phyloP scores from a whole-genome alignment of 2,329 filamentous ascomycete genomes.

The Rasamsonia emersonii region DNA sequence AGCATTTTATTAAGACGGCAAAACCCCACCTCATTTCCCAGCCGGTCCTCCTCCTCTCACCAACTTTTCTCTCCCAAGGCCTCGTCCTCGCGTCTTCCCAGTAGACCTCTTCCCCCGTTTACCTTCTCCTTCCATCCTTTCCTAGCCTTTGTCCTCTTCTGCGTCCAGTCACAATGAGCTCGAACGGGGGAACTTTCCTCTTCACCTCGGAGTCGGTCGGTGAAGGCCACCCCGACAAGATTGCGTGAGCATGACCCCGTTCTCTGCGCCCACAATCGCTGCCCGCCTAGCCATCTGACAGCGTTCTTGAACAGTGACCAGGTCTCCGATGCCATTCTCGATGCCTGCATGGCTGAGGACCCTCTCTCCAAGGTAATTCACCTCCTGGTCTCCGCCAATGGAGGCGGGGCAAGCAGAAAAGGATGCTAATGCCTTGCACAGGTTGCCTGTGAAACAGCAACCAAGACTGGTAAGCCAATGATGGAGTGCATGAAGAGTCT shows the following conservation, averaged over 20 bases:
- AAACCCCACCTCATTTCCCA: too few relatives aligned
- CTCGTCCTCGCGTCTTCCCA: constrained; percentile 15
- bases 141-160: constrained; percentile 10
- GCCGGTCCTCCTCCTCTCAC: constrained; percentile 12
- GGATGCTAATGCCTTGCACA: constrained; percentile 13
- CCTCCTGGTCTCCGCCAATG: constrained; percentile 6
- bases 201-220: constrained; percentile 88
- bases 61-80: constrained; percentile 9
- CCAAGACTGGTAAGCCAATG: constrained; percentile 74
- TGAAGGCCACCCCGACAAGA: constrained; percentile 93
- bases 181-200: constrained; percentile 61
- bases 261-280: not conserved
- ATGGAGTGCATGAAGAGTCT: constrained; percentile 6
- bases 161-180: constrained; percentile 49
- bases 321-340: constrained; percentile 96
- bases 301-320: constrained; percentile 56
- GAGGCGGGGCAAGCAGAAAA: constrained; percentile 8
- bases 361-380: constrained; percentile 75
- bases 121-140: constrained; percentile 11
- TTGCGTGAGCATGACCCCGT: constrained; percentile 49
- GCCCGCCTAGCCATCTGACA: not conserved
- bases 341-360: constrained; percentile 91
- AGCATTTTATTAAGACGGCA: too few relatives aligned
- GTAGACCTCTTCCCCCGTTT: constrained; percentile 15
- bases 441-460: constrained; percentile 96